These are phyloP conservation scores for Trichocladium uniseriatum DNA, from an alignment of 495 filamentous ascomycete genomes.

Conservation along the genomic window DNA sequence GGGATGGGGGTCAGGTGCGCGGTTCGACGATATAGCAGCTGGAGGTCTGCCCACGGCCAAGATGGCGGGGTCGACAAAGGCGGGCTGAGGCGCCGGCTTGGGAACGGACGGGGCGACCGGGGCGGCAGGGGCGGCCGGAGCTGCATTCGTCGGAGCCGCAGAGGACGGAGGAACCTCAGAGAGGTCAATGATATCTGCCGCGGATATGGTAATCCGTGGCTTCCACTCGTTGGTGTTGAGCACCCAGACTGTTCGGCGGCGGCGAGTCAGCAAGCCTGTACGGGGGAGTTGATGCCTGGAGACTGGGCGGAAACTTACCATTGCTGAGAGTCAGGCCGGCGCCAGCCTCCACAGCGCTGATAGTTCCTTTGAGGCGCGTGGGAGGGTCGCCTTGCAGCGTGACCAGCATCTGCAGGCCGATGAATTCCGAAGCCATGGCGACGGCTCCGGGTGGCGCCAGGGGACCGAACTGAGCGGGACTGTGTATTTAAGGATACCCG, in stretches of 20 bases:
- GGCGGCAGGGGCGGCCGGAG: not conserved
- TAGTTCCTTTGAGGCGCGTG: slow-evolving; percentile 58
- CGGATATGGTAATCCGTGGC: slow-evolving; percentile 27
- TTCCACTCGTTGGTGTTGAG: slow-evolving; percentile 25
- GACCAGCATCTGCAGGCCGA: slow-evolving; percentile 70
- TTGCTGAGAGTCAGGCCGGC: slow-evolving; percentile 65
- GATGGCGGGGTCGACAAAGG: slow-evolving; percentile 48
- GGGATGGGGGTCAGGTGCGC: slow-evolving; percentile 12
- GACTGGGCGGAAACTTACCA: no score
- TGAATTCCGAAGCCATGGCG: slow-evolving; percentile 47
- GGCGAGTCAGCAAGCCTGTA: not conserved
- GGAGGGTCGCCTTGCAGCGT: slow-evolving; percentile 56
- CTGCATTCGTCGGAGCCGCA: not conserved
- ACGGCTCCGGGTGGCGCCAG: not conserved
- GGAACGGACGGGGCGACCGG: slow-evolving; percentile 3
- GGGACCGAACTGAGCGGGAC: not conserved
- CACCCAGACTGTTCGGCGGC: slow-evolving; percentile 16
- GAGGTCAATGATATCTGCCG: slow-evolving; percentile 33
- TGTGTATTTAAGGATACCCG: no score
- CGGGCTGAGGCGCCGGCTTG: slow-evolving; percentile 11
- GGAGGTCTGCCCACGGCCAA: slow-evolving; percentile 38
- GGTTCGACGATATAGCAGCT: slow-evolving; percentile 10
- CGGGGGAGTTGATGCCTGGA: not conserved
- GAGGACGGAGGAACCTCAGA: slow-evolving; percentile 18
- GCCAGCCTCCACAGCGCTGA: slow-evolving; percentile 60